phyloP scores from a whole-genome alignment of 306 rosid species.

The Medicago ruthenica region DNA sequence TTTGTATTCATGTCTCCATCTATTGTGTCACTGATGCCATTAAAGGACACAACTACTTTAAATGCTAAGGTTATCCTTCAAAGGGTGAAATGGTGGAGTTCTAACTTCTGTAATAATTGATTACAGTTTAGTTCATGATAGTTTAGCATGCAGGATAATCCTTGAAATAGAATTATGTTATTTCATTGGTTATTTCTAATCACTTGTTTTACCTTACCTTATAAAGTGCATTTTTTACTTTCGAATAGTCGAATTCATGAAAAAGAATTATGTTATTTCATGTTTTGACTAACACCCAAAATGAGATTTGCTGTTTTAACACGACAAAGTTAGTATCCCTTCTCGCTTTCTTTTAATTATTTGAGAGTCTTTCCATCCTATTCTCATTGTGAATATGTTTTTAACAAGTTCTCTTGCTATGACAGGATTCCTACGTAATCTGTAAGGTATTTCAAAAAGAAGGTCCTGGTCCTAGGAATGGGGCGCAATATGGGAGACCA shows the following conservation, averaged over 20 bases:
- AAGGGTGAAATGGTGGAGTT: conserved; percentile 3
- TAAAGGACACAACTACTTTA: not conserved
- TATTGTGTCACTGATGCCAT: not conserved
- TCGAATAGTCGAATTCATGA: not conserved
- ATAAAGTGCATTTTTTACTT: not conserved
- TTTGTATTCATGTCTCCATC: not conserved
- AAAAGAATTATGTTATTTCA: conserved; percentile 21
- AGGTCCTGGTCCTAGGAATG: conserved; percentile 75
- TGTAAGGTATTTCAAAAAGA: conserved; percentile 67
- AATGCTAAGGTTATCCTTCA: not conserved
- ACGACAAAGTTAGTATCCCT: not conserved
- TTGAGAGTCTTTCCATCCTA: not conserved
- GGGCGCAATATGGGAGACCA: conserved; percentile 69
- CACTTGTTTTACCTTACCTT: not conserved
- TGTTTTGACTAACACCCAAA: conserved; percentile 21
- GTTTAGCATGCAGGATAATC: not conserved
- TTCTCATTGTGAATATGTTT: conserved; percentile 15
- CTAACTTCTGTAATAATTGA: not conserved
- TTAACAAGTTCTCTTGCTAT: conserved; percentile 24
- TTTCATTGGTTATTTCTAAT: not conserved
- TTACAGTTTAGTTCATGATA: not conserved
- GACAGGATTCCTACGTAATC: conserved; percentile 70
- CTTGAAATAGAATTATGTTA: not conserved
- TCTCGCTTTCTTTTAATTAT: not conserved
- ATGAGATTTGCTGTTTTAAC: not conserved